Base-by-base conservation (phyloP, 2,329 filamentous ascomycete species). In the Colletotrichum sp. region DNA sequence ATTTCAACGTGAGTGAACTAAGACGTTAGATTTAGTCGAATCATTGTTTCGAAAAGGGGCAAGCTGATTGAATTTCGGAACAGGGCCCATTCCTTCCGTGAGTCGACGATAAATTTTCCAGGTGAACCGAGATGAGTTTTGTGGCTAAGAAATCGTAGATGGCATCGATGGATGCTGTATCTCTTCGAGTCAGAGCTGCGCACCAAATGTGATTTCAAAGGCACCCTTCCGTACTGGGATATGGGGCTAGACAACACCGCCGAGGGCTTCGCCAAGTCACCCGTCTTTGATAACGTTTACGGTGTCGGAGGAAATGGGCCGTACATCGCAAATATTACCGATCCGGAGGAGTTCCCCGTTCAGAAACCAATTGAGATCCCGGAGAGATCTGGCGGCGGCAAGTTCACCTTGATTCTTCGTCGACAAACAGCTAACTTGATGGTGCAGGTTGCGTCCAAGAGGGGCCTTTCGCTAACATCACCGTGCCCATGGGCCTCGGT, bases 151-250 rank as follows among this genome's bases (percentile, higher is more conserved):
- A 13, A 30, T 15, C 5, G 0, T 12, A 32, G 57, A 30, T 62
- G 29, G 59, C 59, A 62, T 16, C 27, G 59, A 12, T 34, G 59
- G 59, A n/a, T 62, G 29, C 59, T 62, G 6, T 62, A 62, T n/a
- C 59, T 62, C 12, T 62, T 62, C n/a, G 30, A 82, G 69, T 67
- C 78, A 6, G 80, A 78, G 32, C 76, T 83, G 2, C 76, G 77
- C 22, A 59, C 73, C 5, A 69, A 64, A 2, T 83, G 81, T 27
- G 78, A 77, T 12, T 82, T 76, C 71, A 76, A 77, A 8, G 81
- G 78, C 19, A 78, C 76, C 3, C 76, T 80, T 3, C 80, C 61
- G 0, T 13, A 52, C n/a, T 52, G 44, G 44, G 11, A 52, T 0
- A 52, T 22, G 44, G 44, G n/a, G 0, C 13, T 52, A 2, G 44